Conservation (phyloP, 2,329 filamentous ascomycete species). For the Knufia petricola region DNA sequence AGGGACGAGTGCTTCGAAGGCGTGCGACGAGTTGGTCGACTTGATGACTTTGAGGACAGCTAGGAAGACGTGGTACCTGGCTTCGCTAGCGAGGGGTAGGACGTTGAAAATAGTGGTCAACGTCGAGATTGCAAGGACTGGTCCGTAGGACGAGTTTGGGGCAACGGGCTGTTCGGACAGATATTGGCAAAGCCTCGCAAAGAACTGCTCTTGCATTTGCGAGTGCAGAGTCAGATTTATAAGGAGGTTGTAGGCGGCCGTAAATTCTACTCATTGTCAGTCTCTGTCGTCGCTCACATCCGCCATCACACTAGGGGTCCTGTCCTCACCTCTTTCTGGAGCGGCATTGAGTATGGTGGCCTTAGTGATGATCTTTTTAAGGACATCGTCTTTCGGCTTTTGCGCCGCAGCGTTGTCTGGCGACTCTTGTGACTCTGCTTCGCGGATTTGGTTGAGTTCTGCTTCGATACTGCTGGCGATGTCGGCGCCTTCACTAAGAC, state of each 20-base stretch:
- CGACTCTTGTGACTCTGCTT: conserved; percentile 45
- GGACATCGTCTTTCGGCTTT: conserved; percentile 66
- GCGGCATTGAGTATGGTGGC: conserved; percentile 69
- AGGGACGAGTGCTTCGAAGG: conserved; percentile 75
- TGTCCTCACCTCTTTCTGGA: conserved; percentile 71
- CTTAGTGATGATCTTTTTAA: conserved; percentile 80
- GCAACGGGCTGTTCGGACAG: conserved; percentile 70
- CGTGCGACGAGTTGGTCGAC: conserved; percentile 54
- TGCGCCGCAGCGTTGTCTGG: conserved; percentile 30
- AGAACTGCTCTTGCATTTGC: conserved; percentile 72
- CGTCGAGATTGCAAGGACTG: conserved; percentile 76
- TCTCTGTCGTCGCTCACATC: conserved; percentile 12
- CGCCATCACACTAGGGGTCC: conserved; percentile 4
- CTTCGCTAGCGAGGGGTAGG: conserved; percentile 62
- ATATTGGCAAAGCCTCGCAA: conserved; percentile 80
- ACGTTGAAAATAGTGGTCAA: conserved; percentile 97
- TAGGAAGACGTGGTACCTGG: conserved; percentile 83
- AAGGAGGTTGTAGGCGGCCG: conserved; percentile 91
- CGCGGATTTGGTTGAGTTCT: conserved; percentile 49
- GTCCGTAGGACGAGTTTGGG: conserved; percentile 74
- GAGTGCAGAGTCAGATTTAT: conserved; percentile 86
- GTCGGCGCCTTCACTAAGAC: conserved; percentile 55
- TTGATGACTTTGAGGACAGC: conserved; percentile 79
- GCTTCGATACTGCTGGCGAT: conserved; percentile 58
- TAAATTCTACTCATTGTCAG: conserved; percentile 58